A percentile compares a stretch with the other conserved stretches of the same genome.
These are phyloP conservation scores for Cercophora sp. DNA, from an alignment of 495 filamentous ascomycete genomes.

Conservation along the genomic window DNA sequence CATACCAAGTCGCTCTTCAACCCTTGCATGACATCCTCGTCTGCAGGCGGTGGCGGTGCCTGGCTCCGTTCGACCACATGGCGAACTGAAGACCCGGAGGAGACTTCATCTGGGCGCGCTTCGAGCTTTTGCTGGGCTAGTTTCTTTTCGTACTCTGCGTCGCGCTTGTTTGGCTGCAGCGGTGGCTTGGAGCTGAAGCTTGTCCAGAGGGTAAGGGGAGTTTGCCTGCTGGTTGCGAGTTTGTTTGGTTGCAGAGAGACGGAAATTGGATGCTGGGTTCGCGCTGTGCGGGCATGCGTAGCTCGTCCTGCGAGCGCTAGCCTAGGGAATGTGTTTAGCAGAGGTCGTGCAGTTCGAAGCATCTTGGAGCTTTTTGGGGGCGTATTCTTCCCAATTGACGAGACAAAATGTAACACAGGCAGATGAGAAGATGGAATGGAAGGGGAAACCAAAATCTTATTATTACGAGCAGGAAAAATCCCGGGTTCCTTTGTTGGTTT, in stretches of 20 bases:
- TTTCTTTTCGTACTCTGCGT: conserved; percentile 51
- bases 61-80: conserved; percentile 45
- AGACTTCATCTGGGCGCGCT: conserved; percentile 54
- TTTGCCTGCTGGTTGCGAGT: not conserved
- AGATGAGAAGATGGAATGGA: not conserved
- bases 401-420: too few species aligned
- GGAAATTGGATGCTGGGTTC: too few species aligned
- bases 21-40: conserved; percentile 62
- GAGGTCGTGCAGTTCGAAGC: conserved; percentile 20
- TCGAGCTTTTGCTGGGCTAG: conserved; percentile 48
- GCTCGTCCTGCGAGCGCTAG: conserved; percentile 10
- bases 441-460: not conserved
- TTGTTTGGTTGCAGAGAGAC: not conserved
- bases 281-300: not conserved
- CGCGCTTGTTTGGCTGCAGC: conserved; percentile 30
- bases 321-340: conserved; percentile 11
- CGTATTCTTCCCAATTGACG: too few species aligned
- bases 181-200: conserved; percentile 26
- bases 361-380: conserved; percentile 10
- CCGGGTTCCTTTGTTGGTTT: not conserved
- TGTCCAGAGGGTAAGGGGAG: conserved; percentile 1
- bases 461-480: not conserved
- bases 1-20: conserved; percentile 73
- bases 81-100: conserved; percentile 52
- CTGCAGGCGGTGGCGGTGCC: conserved; percentile 28